Evolutionary conservation across 768 basidiomycete genomes (phyloP), one percentile per base, ranked within the genome.

Genomic region (Boletus pseudopeckii): DNA sequence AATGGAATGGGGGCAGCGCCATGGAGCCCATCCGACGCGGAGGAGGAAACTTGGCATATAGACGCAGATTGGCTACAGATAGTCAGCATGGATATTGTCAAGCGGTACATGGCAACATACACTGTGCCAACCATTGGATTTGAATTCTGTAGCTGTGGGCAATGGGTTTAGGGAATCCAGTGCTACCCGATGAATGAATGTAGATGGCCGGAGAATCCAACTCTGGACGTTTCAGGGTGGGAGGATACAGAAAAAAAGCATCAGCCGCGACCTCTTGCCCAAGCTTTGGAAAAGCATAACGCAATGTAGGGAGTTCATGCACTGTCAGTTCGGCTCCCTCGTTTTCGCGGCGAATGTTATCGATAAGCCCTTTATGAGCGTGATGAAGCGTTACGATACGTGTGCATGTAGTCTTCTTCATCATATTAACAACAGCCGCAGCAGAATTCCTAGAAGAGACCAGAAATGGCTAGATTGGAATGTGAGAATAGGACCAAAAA

Each of bases 151-250:
- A 65, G 1, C 65, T 74, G 39, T 75, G 67, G 3, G 68, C 56
- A 28, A 80, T 74, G 1, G 77, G 71, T 60, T 80, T 80, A 1
- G 79, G 79, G 36, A 77, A 66, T n/a, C 77, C 79, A 3, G 77
- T 78, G 6, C 78, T 79, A 13, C 79, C 79, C 4, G 76, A 80
- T 0, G 78, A 77, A 54, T 80, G 79, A 48, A 80, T 56, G n/a
- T 80, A 76, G 15, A 78, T 49, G 0, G 73, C 74, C 15, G 75
- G 72, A 2, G 70, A 58, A 52, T 77, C 74, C 22, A 64, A 50
- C 9, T 67, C 64, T 8, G 65, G 59, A 9, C 53, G 56, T 36
- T 15, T 50, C 26, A 20, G 1, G 6, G 50, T 2, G 6, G 49
- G 44, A 22, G 58, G 62, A 44, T 67, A 71, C 1, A 55, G 58